Base-by-base conservation (phyloP, 2,329 filamentous ascomycete genomes). In the Escovopsis sp. region DNA sequence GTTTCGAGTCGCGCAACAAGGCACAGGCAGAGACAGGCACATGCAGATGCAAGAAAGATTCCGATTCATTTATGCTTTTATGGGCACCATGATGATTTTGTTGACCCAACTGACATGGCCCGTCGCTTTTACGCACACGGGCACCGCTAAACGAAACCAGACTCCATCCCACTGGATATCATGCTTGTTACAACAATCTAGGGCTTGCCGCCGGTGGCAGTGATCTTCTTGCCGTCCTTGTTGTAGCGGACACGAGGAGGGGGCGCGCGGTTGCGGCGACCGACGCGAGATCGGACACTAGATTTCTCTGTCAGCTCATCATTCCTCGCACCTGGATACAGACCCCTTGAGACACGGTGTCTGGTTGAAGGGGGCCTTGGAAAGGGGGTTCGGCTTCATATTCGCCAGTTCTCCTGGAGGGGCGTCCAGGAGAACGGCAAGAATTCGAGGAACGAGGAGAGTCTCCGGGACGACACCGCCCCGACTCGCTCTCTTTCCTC, bases 191-290 rank as follows among this genome's bases (percentile, higher is more conserved):
- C 41, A 43, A 47, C 48, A 46, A 43, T 42, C 47, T 56, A 60
- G 46, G 42, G 55, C 56, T 61, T 61, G 40, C 57, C 49, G 46
- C 51, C 34, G 60, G 80, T 81, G 51, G 88, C 86, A 64, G 79
- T 80, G 63, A 98, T 79, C 82, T 98, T 98, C 86, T 98, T 98
- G 75, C 87, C 88, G 62, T 98, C 90, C 81, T 96, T 94, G 83
- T 98, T 98, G 85, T 93, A 98, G 58, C 90, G 76, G 58, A 98
- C 87, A 62, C 90, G 79, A 60, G 90, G 90, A 53, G 90, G 90
- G 57, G 90, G 92, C 57, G 88, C 88, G 66, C 90, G 85, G 84
- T 98, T 98, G 70, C 90, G 90, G 65, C 90, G 88, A 57, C 92
- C 90, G 61, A 82, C 87, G 53, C 83, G 77, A 52, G 90, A 98